Base-by-base conservation (phyloP, 2,329 filamentous ascomycete species). In the Exophiala alcalophila region DNA sequence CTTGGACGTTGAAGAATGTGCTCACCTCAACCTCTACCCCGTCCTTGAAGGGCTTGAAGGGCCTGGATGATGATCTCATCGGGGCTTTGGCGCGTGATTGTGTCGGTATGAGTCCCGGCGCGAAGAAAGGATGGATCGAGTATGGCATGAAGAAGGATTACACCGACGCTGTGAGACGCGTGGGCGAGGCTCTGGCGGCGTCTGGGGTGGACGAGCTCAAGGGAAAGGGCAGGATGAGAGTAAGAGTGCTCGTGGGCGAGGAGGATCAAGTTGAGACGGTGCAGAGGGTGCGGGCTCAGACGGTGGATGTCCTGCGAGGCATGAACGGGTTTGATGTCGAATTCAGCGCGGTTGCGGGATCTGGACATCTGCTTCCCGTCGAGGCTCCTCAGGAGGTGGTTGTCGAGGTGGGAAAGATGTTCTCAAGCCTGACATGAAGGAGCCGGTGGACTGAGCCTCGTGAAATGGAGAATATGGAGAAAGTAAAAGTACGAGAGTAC, bases 71-170 rank as follows among this genome's bases (percentile, higher is more conserved):
- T n/a, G 8, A 35, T 5, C 15, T 21, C 11, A 11, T 29, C 18
- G 4, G 11, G n/a, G 8, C 8, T 9, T 15, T 41, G 4, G 30
- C 29, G 2, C 3, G 23, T 4, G 39, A 42, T 28, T 33, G 29
- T 5, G 29, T 35, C 1, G 12, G 23, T 7, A 42, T 42, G 39
- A 36, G 20, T 41, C 12, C 16, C 8, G 38, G 38, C 16, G 38
- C 38, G 10, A 41, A 41, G 29, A 32, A 23, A 20, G 38, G 30
- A 5, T 42, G 30, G 39, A 27, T 35, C 14, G 31, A 42, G 16
- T 11, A 27, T 8, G 39, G 39, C 8, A 42, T 35, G 39, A 34
- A 36, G 19, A 12, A 20, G 4, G 19, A 32, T 32, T 41, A 29
- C 26, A 18, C 15, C 3, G 29, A 19, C 16, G 29, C 21, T 3